Percentiles rank a stretch among this genome's conserved stretches.
phyloP scores from a whole-genome alignment of 768 basidiomycete genomes.

The Lyophyllum semitale region DNA sequence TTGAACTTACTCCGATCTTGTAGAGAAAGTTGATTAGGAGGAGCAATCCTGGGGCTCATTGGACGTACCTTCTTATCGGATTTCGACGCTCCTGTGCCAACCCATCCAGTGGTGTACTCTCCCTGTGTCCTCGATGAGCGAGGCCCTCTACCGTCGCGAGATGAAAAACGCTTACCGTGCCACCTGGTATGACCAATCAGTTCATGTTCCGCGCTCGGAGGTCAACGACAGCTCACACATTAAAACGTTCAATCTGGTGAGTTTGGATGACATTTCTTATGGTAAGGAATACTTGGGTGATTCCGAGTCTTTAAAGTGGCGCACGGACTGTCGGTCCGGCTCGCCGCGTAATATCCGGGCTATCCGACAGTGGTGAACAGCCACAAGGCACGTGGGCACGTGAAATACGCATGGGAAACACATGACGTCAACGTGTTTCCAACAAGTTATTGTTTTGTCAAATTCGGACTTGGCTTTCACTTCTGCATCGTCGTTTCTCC shows the following conservation, averaged over 20 bases:
- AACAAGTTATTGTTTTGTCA: neutral
- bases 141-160: neutral
- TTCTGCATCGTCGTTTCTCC: neutral
- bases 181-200: conserved; percentile 30
- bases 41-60: neutral
- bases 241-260: conserved; percentile 63
- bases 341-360: neutral
- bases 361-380: conserved; percentile 15
- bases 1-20: conserved; percentile 67
- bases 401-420: conserved; percentile 15
- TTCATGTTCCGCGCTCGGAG: neutral
- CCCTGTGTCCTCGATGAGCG: conserved; percentile 41
- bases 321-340: conserved; percentile 17
- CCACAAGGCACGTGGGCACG: conserved; percentile 16
- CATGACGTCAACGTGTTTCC: conserved; percentile 24
- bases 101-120: conserved; percentile 96
- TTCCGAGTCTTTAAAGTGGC: conserved; percentile 1
- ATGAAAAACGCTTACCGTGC: conserved; percentile 29
- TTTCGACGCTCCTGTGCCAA: conserved; percentile 86
- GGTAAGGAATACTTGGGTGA: neutral
- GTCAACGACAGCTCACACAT: conserved; percentile 61
- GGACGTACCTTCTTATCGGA: conserved; percentile 86
- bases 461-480: neutral
- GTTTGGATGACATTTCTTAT: conserved; percentile 41
- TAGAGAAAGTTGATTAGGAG: conserved; percentile 24